Percentiles rank a stretch among this genome's conserved stretches.
These are phyloP conservation scores for Wakefieldia striispora DNA, from an alignment of 768 basidiomycete species.

Conservation along the genomic window DNA sequence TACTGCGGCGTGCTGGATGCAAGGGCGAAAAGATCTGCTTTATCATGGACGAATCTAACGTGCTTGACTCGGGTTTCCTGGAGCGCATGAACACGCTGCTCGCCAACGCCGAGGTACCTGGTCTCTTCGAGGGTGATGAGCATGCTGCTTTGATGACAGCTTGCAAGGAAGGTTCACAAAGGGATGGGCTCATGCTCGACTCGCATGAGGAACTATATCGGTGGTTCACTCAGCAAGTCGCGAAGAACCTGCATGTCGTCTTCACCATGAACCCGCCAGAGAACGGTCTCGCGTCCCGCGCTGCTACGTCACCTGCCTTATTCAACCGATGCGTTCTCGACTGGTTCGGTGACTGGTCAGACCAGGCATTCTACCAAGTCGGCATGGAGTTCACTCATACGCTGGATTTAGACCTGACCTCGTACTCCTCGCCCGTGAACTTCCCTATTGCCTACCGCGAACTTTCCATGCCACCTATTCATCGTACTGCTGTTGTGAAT, in stretches of 20 bases:
- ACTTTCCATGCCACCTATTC: constrained; percentile 80
- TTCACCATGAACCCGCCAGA: constrained; percentile 99
- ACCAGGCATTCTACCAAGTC: constrained; percentile 97
- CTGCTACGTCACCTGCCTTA: constrained; percentile 95
- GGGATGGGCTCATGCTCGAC: constrained; percentile 97
- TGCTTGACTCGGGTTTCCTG: constrained; percentile 96
- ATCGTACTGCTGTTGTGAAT: constrained; percentile 90
- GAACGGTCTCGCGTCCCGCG: constrained; percentile 91
- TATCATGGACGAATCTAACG: constrained; percentile 99
- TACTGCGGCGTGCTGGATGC: constrained; percentile 93
- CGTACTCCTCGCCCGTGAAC: constrained; percentile 72
- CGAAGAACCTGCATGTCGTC: constrained; percentile 96
- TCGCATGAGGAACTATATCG: constrained; percentile 96
- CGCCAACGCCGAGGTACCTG: constrained; percentile 99
- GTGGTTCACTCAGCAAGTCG: constrained; percentile 99
- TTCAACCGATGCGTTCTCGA: constrained; percentile 99
- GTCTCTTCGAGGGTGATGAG: constrained; percentile 99
- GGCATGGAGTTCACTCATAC: constrained; percentile 95
- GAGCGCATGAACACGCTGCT: constrained; percentile 99
- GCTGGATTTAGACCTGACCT: constrained; percentile 85
- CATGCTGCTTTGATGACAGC: constrained; percentile 98
- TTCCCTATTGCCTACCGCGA: constrained; percentile 92
- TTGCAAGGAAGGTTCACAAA: constrained; percentile 98
- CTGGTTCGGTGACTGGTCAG: constrained; percentile 99
- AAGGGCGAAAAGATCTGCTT: constrained; percentile 99